phyloP scores from a whole-genome alignment of 352 stramenopile genomes.

The Phytophthora foliorum region DNA sequence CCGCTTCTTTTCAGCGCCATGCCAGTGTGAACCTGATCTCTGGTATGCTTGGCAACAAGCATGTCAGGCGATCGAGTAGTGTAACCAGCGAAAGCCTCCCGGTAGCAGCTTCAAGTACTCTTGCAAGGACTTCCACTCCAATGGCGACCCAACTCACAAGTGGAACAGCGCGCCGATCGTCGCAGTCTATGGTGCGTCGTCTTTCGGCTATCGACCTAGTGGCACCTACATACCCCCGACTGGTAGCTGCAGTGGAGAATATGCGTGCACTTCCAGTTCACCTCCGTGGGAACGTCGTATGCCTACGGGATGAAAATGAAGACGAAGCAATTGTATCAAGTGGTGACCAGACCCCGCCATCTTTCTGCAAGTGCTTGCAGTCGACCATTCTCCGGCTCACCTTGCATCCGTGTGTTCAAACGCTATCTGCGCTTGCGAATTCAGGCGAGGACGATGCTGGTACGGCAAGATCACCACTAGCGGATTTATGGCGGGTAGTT shows the following conservation, averaged over 20 bases:
- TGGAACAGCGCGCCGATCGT: conserved; percentile 14
- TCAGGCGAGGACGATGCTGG: conserved; percentile 22
- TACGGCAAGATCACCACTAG: neutral
- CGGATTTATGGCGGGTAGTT: conserved; percentile 40
- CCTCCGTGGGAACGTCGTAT: conserved; percentile 40
- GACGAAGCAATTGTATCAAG: neutral
- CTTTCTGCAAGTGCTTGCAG: conserved; percentile 55
- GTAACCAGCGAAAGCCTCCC: neutral
- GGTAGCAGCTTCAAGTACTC: neutral
- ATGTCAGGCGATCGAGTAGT: conserved; percentile 8
- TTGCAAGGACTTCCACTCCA: neutral
- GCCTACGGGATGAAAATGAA: conserved; percentile 37
- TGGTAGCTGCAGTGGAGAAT: conserved; percentile 39
- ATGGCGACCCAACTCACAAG: neutral
- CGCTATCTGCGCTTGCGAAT: conserved; percentile 22
- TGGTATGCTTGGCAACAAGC: neutral
- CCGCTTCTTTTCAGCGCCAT: conserved; percentile 26
- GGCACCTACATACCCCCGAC: conserved; percentile 39
- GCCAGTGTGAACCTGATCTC: conserved; percentile 1
- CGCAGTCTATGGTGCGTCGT: conserved; percentile 34
- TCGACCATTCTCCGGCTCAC: conserved; percentile 48
- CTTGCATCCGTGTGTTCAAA: conserved; percentile 37
- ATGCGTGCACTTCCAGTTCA: conserved; percentile 33
- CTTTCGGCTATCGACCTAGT: conserved; percentile 37
- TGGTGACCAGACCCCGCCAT: neutral